Base-by-base conservation (phyloP, 129 eudicot genomes). In the Silybum marianum region DNA sequence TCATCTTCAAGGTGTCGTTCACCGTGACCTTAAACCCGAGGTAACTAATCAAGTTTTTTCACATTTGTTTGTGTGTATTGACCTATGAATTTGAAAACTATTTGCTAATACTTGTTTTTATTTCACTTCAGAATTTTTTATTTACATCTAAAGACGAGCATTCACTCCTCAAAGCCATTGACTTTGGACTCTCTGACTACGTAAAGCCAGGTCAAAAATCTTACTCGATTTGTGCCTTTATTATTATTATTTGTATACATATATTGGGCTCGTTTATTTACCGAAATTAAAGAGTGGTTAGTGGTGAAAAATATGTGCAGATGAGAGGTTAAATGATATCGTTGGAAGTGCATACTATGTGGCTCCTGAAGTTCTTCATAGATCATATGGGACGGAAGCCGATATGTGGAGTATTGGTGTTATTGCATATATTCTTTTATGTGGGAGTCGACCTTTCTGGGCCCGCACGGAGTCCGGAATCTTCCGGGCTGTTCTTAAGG, bases 371-470 rank as follows among this genome's bases (percentile, higher is more conserved):
- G 99, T 96, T 83, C 87, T 96, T 69, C 99, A 96, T 77, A 86
- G 99, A 87, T 91, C 99, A 4, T 96, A 96, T 71, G 99, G 99
- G 75, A 91, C 99, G 0, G 99, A 96, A 81, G 99, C 98, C 36
- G 99, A 96, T 84, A 96, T 96, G 99, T 96, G 99, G 99, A 96
- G 99, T 81, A 93, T 96, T 75, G 99, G 99, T 75, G 99, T 96
- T 77, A 96, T 96, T 88, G 98, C 98, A 60, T 96, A 96, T 75
- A 96, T 96, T 88, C 96, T 96, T 81, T 82, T 96, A 38, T 96
- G 99, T 81, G 99, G 99, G 54, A 96, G 99, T 81, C 88, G 99
- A 21, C 99, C 99, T 21, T 96, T 96, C 78, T 96, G 99, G 99
- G 92, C 98, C 38, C 92, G 99, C 78, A 89, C 99, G 7, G 99